Evolutionary conservation across 1,284 basidiomycete species (phyloP), one percentile per base, ranked within the genome.

Genomic region (Heliocybe sulcata): DNA sequence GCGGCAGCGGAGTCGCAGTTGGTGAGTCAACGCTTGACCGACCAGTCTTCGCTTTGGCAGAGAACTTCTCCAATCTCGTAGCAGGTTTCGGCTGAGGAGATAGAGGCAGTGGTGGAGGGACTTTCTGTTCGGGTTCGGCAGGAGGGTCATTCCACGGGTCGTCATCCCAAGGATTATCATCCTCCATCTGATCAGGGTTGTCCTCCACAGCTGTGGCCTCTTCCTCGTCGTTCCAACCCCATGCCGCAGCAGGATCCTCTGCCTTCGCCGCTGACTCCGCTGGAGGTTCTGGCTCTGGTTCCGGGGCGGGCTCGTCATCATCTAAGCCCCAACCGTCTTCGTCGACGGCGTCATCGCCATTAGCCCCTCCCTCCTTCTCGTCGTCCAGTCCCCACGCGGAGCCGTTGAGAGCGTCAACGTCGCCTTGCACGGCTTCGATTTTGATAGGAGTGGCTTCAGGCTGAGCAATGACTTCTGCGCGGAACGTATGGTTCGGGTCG

Each of bases 221-320:
- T 4, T 64, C 63, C n/a, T 82, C 79, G 50, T 73, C 71, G 27
- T 83, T 78, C 83, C 79, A 85, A 1, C 83, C 86, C 86, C 87
- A 89, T 1, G 82, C 79, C 61, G 84, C 79, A 20, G 67, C 72
- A 12, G 76, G 65, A 58, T 82, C 77, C 29, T 67, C 65, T 12
- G 58, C 60, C 19, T 19, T 35, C 10, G 3, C 16, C 27, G 10
- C 12, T 31, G 48, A 20, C 26, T 50, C 58, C 14, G 52, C 26
- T n/a, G 19, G 33, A 1, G 22, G 48, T 49, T 57, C 60, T 14
- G 57, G 48, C 19, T 47, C 52, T 58, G 58, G 59, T 33, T 65
- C 63, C 9, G 58, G 33, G 33, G 66, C 61, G 3, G 57, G 62
- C 20, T 65, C 57, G 12, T 79, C 79, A 53, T 83, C 81, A 53